Conservation (phyloP, 208 protist genomes). For the Trypanosoma cruzi region DNA sequence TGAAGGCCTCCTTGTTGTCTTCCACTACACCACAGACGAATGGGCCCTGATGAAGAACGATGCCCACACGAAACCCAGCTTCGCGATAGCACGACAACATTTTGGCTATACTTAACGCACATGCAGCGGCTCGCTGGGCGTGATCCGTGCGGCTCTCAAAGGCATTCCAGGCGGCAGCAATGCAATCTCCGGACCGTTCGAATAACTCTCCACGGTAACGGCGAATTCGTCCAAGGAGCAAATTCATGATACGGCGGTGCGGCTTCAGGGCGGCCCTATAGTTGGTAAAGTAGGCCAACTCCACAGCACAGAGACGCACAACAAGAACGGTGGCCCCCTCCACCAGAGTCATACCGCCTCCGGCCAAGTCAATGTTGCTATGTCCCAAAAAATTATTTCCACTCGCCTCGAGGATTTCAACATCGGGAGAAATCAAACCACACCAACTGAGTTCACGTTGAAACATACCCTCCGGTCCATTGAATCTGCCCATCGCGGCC, state of each 20-base stretch:
- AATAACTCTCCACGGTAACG: conserved; percentile 72
- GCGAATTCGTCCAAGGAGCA: conserved; percentile 71
- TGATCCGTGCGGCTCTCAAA: conserved; percentile 82
- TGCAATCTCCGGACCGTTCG: conserved; percentile 70
- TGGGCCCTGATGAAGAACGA: conserved; percentile 80
- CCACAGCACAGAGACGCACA: conserved; percentile 59
- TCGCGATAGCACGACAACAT: conserved; percentile 49
- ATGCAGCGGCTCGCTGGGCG: conserved; percentile 61
- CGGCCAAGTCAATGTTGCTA: conserved; percentile 1
- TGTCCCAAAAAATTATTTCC: not conserved
- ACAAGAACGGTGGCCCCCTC: conserved; percentile 69
- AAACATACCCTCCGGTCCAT: not conserved
- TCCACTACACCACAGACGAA: conserved; percentile 81
- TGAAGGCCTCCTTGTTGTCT: conserved; percentile 79
- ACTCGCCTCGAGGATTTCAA: not conserved
- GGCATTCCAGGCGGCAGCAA: conserved; percentile 82
- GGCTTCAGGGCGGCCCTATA: conserved; percentile 57
- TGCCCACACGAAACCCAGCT: conserved; percentile 70
- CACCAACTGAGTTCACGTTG: not conserved
- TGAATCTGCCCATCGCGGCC: not conserved
- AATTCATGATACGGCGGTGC: conserved; percentile 78
- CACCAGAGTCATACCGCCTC: conserved; percentile 51
- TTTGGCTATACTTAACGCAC: conserved; percentile 67
- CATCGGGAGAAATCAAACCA: not conserved
- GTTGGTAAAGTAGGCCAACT: conserved; percentile 70